phyloP scores from a whole-genome alignment of 352 stramenopile species.

The Blastocystis sp. region DNA sequence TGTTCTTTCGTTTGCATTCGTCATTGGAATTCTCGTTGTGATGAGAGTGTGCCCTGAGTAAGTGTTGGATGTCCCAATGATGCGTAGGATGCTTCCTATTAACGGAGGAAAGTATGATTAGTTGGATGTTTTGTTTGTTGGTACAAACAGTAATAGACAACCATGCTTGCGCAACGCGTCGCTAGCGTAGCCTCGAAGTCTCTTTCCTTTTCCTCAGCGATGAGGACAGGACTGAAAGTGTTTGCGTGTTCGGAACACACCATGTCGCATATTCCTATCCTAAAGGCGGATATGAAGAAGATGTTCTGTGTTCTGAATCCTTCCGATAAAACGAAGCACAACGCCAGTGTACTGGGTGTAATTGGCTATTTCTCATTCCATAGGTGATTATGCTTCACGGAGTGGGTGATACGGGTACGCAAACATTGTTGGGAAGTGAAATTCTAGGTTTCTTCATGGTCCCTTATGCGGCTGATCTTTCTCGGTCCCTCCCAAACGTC shows the following conservation, averaged over 20 bases:
- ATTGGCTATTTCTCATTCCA: background rate
- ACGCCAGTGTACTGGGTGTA: background rate
- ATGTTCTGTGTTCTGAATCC: background rate
- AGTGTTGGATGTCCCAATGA: background rate
- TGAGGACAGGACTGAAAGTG: background rate
- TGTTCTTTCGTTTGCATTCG: background rate
- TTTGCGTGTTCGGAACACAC: constrained; percentile 1
- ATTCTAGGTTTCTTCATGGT: constrained; percentile 44
- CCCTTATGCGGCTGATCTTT: constrained; percentile 35
- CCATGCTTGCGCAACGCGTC: constrained; percentile 10
- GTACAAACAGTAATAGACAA: background rate
- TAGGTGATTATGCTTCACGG: constrained; percentile 55
- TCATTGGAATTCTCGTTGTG: background rate
- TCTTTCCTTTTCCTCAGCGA: background rate
- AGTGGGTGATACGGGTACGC: constrained; percentile 22
- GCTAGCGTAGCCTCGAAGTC: background rate
- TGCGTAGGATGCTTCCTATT: constrained; percentile 20
- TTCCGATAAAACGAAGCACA: background rate
- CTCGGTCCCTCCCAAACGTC: background rate
- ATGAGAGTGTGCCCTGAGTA: constrained; percentile 1
- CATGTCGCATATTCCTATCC: constrained; percentile 18
- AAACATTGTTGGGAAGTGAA: background rate
- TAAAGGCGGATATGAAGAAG: constrained; percentile 41
- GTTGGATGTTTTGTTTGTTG: background rate
- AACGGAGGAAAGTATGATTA: constrained; percentile 52